Percentiles rank a stretch among this genome's conserved stretches.
These are phyloP conservation scores for Geotrichum fermentans DNA, from an alignment of 1,139 yeast genomes.

Conservation along the genomic window DNA sequence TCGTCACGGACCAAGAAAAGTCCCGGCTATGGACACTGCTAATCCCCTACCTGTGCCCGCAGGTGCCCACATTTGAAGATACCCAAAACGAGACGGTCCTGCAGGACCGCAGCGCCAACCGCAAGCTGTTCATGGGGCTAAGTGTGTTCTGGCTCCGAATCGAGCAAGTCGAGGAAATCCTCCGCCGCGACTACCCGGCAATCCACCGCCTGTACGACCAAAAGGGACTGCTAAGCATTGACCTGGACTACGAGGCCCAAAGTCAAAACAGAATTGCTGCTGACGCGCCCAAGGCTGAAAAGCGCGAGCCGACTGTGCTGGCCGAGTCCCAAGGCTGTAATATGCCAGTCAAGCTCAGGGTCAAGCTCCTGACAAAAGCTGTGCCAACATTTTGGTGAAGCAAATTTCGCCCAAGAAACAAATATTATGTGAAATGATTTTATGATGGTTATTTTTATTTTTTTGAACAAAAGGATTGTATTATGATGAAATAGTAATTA, in stretches of 20 bases:
- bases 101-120: conserved; percentile 42
- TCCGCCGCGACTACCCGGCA: conserved; percentile 17
- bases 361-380: conserved; percentile 13
- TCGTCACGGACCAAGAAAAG: conserved; percentile 42
- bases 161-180: conserved; percentile 19
- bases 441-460: too few relatives aligned
- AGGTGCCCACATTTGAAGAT: conserved; percentile 31
- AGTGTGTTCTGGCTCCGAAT: conserved; percentile 46
- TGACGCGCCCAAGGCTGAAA: conserved; percentile 5
- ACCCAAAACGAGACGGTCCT: conserved; percentile 29
- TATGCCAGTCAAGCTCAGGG: conserved; percentile 16
- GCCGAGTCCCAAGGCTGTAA: background rate
- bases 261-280: too few relatives aligned
- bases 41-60: conserved; percentile 49
- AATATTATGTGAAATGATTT: too few relatives aligned
- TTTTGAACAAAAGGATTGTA: too few relatives aligned
- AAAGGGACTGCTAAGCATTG: conserved; percentile 25
- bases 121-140: conserved; percentile 44
- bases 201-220: conserved; percentile 22
- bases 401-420: too few relatives aligned
- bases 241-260: conserved; percentile 28
- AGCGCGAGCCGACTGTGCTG: background rate
- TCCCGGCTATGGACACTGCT: conserved; percentile 51
- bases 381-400: conserved; percentile 7
- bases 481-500: too few relatives aligned